phyloP scores from a whole-genome alignment of 208 protist genomes.

The Wallacemonas sp. region DNA sequence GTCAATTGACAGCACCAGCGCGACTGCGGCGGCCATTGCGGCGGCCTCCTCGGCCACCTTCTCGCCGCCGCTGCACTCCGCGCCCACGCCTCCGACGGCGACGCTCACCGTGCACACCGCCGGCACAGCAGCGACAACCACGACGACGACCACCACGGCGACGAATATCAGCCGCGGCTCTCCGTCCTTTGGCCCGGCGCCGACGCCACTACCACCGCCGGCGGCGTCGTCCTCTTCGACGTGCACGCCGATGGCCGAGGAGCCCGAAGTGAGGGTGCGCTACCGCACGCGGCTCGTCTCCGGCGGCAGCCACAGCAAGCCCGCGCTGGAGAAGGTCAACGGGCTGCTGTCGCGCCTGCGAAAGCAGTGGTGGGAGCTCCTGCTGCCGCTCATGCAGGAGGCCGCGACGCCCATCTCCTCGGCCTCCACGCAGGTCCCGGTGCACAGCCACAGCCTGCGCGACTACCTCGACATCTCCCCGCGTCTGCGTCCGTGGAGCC shows the following conservation, averaged over 20 bases:
- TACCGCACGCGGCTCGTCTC: slow-evolving; percentile 29
- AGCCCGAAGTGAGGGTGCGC: slow-evolving; percentile 37
- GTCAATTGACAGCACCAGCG: neutral
- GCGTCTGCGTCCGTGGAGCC: slow-evolving; percentile 11
- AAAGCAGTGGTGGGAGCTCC: slow-evolving; percentile 13
- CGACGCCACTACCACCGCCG: neutral
- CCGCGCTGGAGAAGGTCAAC: slow-evolving; percentile 21
- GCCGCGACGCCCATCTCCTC: neutral
- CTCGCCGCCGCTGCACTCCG: neutral
- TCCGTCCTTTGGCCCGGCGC: neutral
- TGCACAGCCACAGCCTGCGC: slow-evolving; percentile 6
- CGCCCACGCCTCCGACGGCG: no score
- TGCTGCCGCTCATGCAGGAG: slow-evolving; percentile 14
- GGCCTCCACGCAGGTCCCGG: neutral
- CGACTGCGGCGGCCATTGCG: slow-evolving; percentile 14
- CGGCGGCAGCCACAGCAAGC: slow-evolving; percentile 11
- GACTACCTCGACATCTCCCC: slow-evolving; percentile 11
- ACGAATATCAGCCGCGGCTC: neutral
- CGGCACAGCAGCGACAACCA: neutral
- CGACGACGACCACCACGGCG: slow-evolving; percentile 13
- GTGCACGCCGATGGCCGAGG: slow-evolving; percentile 2
- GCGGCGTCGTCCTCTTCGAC: neutral
- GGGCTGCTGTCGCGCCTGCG: slow-evolving; percentile 21
- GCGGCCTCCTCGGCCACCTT: slow-evolving; percentile 9
- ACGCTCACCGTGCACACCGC: no score